Conservation (phyloP, 2,329 filamentous ascomycete species). For the Penicillium sp. region DNA sequence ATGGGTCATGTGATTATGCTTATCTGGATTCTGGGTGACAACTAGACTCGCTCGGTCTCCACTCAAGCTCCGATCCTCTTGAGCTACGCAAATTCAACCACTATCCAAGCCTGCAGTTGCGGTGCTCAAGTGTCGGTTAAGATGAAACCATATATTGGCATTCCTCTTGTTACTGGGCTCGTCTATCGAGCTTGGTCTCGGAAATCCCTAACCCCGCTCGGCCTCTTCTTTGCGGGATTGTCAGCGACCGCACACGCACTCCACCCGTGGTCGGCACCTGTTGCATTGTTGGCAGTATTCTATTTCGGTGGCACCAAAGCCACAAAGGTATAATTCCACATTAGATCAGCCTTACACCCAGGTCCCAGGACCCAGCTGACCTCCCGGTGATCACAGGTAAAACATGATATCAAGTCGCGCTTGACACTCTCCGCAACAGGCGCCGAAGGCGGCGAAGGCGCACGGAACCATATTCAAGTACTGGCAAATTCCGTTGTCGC, state of each 20-base stretch:
- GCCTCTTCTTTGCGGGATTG: conserved; percentile 65
- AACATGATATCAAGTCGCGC: conserved; percentile 77
- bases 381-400: conserved; percentile 56
- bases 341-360: too few species aligned
- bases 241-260: conserved; percentile 78
- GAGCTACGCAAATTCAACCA: conserved; percentile 1
- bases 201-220: conserved; percentile 73
- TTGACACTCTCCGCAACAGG: conserved; percentile 76
- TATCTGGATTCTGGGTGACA: too few species aligned
- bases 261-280: conserved; percentile 95
- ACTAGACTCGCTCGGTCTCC: too few species aligned
- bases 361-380: background rate
- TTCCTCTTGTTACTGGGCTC: conserved; percentile 54
- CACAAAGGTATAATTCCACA: conserved; percentile 62
- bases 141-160: conserved; percentile 45
- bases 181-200: conserved; percentile 65
- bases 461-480: conserved; percentile 82
- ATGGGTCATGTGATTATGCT: conserved; percentile 12
- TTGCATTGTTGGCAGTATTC: conserved; percentile 75
- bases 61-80: conserved; percentile 15
- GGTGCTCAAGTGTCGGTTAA: background rate
- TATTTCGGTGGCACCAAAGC: conserved; percentile 79
- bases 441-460: conserved; percentile 68
- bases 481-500: conserved; percentile 82
- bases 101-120: background rate